Base-by-base conservation (phyloP, 2,329 filamentous ascomycete species). In the Colletotrichum trifolii region DNA sequence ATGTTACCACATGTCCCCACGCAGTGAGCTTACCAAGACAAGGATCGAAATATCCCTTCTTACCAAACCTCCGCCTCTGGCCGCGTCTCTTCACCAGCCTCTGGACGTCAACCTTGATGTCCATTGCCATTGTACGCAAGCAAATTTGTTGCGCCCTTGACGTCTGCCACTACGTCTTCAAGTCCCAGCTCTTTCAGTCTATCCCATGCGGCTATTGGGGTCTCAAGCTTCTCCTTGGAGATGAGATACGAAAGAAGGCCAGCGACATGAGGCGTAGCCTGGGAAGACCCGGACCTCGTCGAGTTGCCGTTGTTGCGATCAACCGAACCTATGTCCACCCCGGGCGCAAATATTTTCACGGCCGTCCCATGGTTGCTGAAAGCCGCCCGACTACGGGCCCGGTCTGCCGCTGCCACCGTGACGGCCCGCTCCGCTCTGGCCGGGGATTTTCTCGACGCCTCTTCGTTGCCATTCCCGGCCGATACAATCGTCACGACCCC, bases 401-500 rank as follows among this genome's bases (percentile, higher is more conserved):
- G 69, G 62, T 81, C 78, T 42, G 81, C 79, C 56, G 85, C 82
- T 3, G 82, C 85, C 11, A 87, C 85, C 0, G 84, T 87, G 68
- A 86, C 76, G 52, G 83, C 85, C 34, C 75, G 73, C 9, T 79
- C 69, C 12, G 80, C 79, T 0, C 80, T 82, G 1, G 83, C 84
- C 0, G 84, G 84, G 0, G 84, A 87, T 45, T 72, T 76, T 66
- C 75, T 72, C 6, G 9, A 38, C 11, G 50, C 61, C 33, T 53
- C 40, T 48, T 72, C 75, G 68, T 76, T 73, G 4, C 70, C 45
- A 71, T 87, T 88, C 12, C 86, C 86, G 12, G 85, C 85, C 5
- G 85, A 84, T 1, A 85, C 84, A 38, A 84, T 81, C 1, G 83
- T 78, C 54, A 85, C 78, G 17, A 88, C 74, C 15, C 85, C 85